Evolutionary conservation across 1,284 basidiomycete species (phyloP), one percentile per base, ranked within the genome.

Genomic region (Rugiboletus extremiorientalis): DNA sequence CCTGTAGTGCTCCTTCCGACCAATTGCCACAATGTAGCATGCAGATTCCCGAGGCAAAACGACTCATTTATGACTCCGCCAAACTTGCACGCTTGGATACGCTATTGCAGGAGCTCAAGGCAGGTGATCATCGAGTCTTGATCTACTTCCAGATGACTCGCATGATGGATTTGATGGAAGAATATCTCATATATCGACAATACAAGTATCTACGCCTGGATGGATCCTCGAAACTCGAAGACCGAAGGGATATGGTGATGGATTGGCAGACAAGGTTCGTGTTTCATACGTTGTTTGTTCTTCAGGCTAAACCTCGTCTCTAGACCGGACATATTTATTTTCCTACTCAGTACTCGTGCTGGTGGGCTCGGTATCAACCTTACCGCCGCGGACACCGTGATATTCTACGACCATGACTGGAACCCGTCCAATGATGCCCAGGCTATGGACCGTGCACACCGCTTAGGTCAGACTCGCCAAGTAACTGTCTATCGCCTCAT

Each of bases 141-240:
- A 84, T 99, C 51, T 99, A 99, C 79, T 99, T 98, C 88, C 97
- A 99, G 76, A 99, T 99, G 97, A 99, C 97, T 27, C 86, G 90
- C 62, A 99, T 99, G 97, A 98, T 99, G 87, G 96, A 99, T 72
- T 80, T 99, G 58, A 96, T 99, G 87, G 97, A 99, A 73, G 97
- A 99, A 73, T 99, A 98, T 74, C 81, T 99, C 55, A 95, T 98
- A 64, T 98, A 93, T 77, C 86, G 96, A 10, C 96, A 98, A 74
- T 96, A 97, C 83, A 98, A 98, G 76, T 99, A 99, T 72, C 78
- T 99, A 31, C 86, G 97, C 40, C 79, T 99, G 45, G 97, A 99
- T 75, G 97, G 97, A 48, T 91, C 91, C 2, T 96, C 94, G 28
- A 95, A 97, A 68, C 84, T 99, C 55, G 95, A 96, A 65, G 97